Conservation (phyloP, 768 basidiomycete species). For the Serendipita sp. region DNA sequence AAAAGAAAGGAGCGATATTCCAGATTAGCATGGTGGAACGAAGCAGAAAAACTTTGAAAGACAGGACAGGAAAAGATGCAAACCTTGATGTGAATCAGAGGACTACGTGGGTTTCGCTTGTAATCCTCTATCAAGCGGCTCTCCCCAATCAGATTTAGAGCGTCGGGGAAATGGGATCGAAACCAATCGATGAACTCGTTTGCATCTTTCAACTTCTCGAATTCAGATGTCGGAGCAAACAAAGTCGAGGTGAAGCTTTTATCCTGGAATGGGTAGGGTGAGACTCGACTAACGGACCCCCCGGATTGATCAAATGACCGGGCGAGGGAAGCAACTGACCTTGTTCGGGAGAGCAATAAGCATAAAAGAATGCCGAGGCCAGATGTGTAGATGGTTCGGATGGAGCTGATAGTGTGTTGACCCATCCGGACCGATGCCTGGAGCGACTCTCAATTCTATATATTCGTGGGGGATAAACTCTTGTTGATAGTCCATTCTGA, state of each 20-base stretch:
- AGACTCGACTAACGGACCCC: neutral
- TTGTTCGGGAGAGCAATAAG: slow-evolving; percentile 95
- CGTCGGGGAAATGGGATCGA: slow-evolving; percentile 70
- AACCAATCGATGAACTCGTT: slow-evolving; percentile 55
- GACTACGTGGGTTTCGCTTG: slow-evolving; percentile 67
- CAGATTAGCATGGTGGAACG: neutral
- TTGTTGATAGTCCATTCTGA: slow-evolving; percentile 82
- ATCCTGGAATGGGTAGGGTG: slow-evolving; percentile 38
- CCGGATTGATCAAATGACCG: neutral
- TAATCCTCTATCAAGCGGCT: slow-evolving; percentile 63
- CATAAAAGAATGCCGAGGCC: slow-evolving; percentile 99
- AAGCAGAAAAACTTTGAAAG: neutral
- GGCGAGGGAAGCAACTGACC: slow-evolving; percentile 33
- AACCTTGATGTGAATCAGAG: slow-evolving; percentile 87
- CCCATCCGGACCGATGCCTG: slow-evolving; percentile 43
- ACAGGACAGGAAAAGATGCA: slow-evolving; percentile 16
- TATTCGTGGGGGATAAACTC: slow-evolving; percentile 94
- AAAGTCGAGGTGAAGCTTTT: slow-evolving; percentile 94
- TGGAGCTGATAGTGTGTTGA: slow-evolving; percentile 66
- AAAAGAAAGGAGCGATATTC: slow-evolving; percentile 17
- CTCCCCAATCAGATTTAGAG: slow-evolving; percentile 72
- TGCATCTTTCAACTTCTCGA: slow-evolving; percentile 47
- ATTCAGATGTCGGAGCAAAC: slow-evolving; percentile 69
- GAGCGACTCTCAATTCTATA: slow-evolving; percentile 89
- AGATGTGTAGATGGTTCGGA: slow-evolving; percentile 94